Base-by-base conservation (phyloP, 768 basidiomycete species). In the Termitomyces sp. region DNA sequence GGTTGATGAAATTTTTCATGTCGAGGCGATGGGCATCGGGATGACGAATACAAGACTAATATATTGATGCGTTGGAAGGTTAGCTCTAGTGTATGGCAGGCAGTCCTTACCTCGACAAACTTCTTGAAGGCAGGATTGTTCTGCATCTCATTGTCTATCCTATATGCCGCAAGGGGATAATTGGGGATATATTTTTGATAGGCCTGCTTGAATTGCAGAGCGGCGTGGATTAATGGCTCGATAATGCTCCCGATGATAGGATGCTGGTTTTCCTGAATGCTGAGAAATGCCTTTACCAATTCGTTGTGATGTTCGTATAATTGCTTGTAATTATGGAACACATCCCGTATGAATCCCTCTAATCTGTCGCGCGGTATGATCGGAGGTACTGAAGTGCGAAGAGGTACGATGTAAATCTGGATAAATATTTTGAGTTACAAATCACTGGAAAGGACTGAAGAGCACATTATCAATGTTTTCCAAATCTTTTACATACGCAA, bases 131-230 rank as follows among this genome's bases (percentile, higher is more conserved):
- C 74, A 1, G 79, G 73, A 63, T 96, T 98, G 54, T 81, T 87
- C 13, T 78, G 86, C 78, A 89, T 85, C 74, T 96, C 95, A 35
- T 94, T 86, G 57, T 92, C 90, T 55, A 98, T 88, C 48, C 88
- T 75, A 66, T 90, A 89, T 1, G 88, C 87, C 0, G 94, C 95
- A 51, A 92, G 90, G 2, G 95, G 95, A 71, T 94, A 92, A 72
- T 94, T 87, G 18, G 90, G 83, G 60, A 93, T 84, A 64, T 97
- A 98, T 61, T 93, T 89, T 79, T 94, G 84, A 70, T 99, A 99
- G 11, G 89, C 87, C 47, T 92, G 88, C 6, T 91, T 83, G 79
- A 96, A 98, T 61, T 94, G 92, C 58, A 97, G 79, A 2, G 92
- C 92, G 3, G 92, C 92, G 67, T 94, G 87, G 53, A 92, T 84